Evolutionary conservation across 768 basidiomycete species (phyloP).

Genomic region (Dentipellis sp.): DNA sequence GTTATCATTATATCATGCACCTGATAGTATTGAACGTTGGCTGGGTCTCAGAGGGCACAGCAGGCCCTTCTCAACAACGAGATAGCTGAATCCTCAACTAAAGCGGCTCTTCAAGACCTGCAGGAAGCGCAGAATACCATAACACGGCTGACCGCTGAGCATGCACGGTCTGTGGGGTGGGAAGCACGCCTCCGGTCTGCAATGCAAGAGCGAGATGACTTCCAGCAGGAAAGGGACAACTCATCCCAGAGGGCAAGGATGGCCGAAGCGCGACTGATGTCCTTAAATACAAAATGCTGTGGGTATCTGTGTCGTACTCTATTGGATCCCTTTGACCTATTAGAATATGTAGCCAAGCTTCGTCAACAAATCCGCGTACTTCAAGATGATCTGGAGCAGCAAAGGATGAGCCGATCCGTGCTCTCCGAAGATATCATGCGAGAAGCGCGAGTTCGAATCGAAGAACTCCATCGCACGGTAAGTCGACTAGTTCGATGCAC

Average conservation of each 20-base stretch:
- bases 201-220: slow-evolving; percentile 74
- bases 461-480: slow-evolving; percentile 51
- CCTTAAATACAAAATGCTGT: slow-evolving; percentile 65
- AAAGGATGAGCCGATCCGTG: slow-evolving; percentile 49
- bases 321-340: not conserved
- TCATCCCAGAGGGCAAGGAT: slow-evolving; percentile 57
- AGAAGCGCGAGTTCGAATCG: slow-evolving; percentile 56
- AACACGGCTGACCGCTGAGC: slow-evolving; percentile 56
- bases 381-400: slow-evolving; percentile 53
- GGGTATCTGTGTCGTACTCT: slow-evolving; percentile 3
- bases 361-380: slow-evolving; percentile 58
- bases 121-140: slow-evolving; percentile 64
- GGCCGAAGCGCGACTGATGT: slow-evolving; percentile 57
- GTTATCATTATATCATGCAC: not conserved
- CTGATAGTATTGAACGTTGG: not conserved
- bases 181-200: slow-evolving; percentile 55
- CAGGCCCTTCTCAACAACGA: slow-evolving; percentile 78
- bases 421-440: slow-evolving; percentile 58
- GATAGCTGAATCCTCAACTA: slow-evolving; percentile 70
- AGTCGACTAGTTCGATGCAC: slow-evolving; percentile 14
- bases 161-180: slow-evolving; percentile 62
- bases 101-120: slow-evolving; percentile 62
- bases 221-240: slow-evolving; percentile 72
- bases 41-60: slow-evolving; percentile 48
- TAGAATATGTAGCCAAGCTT: slow-evolving; percentile 44